These are phyloP conservation scores for Naganishia sp. DNA, from an alignment of 1,284 basidiomycete genomes.

Conservation along the genomic window DNA sequence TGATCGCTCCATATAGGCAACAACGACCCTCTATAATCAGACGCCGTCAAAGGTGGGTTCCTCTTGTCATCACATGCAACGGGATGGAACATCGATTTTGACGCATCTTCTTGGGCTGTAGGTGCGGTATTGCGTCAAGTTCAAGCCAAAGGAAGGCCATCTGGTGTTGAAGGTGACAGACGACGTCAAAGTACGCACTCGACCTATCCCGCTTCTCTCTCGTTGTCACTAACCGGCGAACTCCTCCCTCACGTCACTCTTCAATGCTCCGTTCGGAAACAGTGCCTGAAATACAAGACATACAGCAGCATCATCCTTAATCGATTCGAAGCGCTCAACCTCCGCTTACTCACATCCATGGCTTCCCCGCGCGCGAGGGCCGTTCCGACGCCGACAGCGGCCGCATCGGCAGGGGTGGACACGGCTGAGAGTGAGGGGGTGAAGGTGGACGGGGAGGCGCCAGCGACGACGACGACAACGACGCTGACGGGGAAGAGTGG, in stretches of 20 bases:
- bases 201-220: not conserved
- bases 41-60: slow-evolving; percentile 69
- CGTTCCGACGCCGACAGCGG: not conserved
- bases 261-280: slow-evolving; percentile 19
- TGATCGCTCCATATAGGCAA: slow-evolving; percentile 58
- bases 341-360: slow-evolving; percentile 50
- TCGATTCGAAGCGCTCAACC: slow-evolving; percentile 87
- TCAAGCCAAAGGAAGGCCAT: slow-evolving; percentile 74
- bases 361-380: slow-evolving; percentile 16
- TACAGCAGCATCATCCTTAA: slow-evolving; percentile 89
- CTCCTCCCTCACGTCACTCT: not conserved
- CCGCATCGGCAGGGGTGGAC: slow-evolving; percentile 32
- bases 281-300: slow-evolving; percentile 95
- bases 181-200: slow-evolving; percentile 69
- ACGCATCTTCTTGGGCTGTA: slow-evolving; percentile 46
- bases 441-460: slow-evolving; percentile 25
- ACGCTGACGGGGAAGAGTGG: slow-evolving; percentile 28
- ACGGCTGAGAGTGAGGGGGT: slow-evolving; percentile 34
- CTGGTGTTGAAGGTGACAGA: slow-evolving; percentile 90
- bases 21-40: slow-evolving; percentile 73
- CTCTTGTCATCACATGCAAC: not conserved
- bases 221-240: not conserved
- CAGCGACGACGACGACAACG: slow-evolving; percentile 20
- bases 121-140: slow-evolving; percentile 86
- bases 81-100: not conserved